Evolutionary conservation across 306 rosid species (phyloP).

Genomic region (Carpinus viminea): DNA sequence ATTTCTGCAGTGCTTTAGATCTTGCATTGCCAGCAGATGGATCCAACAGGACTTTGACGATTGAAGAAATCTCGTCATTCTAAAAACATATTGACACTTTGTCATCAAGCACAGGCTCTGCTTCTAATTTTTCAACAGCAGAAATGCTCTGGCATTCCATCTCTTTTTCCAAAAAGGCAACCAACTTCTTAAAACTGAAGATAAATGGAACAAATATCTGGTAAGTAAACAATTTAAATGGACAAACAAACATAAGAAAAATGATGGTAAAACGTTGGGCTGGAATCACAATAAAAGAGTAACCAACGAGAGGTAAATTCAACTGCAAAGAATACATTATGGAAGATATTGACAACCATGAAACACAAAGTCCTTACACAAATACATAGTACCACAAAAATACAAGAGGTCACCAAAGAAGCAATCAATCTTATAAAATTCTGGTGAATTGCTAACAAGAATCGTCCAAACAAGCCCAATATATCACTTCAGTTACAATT

Average conservation of each 20-base stretch:
- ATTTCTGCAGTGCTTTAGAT: slow-evolving; percentile 59
- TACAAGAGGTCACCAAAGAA: no score
- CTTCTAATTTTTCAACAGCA: slow-evolving; percentile 33
- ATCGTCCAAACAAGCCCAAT: no score
- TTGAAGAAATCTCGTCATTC: slow-evolving; percentile 43
- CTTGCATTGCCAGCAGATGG: slow-evolving; percentile 51
- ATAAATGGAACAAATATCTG: slow-evolving; percentile 34
- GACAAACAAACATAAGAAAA: slow-evolving; percentile 7
- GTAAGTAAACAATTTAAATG: slow-evolving; percentile 18
- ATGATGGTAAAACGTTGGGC: not conserved
- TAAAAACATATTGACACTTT: slow-evolving; percentile 40
- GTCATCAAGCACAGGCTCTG: slow-evolving; percentile 47
- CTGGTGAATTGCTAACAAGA: no score
- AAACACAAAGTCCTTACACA: no score
- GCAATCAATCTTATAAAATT: no score
- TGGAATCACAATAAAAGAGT: no score
- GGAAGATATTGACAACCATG: no score
- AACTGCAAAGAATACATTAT: no score
- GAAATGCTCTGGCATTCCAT: slow-evolving; percentile 42
- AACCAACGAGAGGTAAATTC: no score
- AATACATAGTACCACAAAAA: no score
- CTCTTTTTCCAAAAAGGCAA: slow-evolving; percentile 57
- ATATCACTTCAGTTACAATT: no score
- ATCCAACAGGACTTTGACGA: slow-evolving; percentile 63
- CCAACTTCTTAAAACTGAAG: slow-evolving; percentile 73